phyloP scores from a whole-genome alignment of 352 stramenopile species.

The Pilasporangium apinafurcum region DNA sequence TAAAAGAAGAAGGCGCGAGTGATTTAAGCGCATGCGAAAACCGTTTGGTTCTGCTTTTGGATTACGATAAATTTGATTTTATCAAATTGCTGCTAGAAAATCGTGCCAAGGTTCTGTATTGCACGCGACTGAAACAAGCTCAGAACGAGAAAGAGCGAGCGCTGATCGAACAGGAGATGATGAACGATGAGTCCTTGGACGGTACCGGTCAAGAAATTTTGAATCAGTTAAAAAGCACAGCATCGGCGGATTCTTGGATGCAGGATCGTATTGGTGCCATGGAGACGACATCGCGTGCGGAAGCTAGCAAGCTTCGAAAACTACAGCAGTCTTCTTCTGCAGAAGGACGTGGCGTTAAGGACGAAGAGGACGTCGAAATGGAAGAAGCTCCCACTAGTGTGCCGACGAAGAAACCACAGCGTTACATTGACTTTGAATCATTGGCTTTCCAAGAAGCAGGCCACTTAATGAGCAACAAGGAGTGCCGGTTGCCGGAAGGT shows the following conservation, averaged over 20 bases:
- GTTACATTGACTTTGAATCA: slow-evolving; percentile 93
- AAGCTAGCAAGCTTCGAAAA: slow-evolving; percentile 79
- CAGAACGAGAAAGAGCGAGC: slow-evolving; percentile 89
- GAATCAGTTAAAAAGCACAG: slow-evolving; percentile 85
- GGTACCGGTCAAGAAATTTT: slow-evolving; percentile 89
- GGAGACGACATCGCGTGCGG: slow-evolving; percentile 73
- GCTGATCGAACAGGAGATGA: slow-evolving; percentile 89
- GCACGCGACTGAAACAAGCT: slow-evolving; percentile 95
- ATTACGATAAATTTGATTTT: slow-evolving; percentile 99
- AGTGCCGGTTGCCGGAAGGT: slow-evolving; percentile 93
- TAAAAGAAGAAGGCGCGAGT: slow-evolving; percentile 53
- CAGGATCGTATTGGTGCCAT: slow-evolving; percentile 87
- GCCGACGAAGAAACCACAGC: slow-evolving; percentile 52
- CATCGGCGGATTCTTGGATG: slow-evolving; percentile 92
- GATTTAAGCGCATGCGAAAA: slow-evolving; percentile 94
- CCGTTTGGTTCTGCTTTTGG: slow-evolving; percentile 94
- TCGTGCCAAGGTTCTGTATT: slow-evolving; percentile 94
- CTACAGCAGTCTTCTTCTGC: slow-evolving; percentile 47
- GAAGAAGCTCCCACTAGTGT: slow-evolving; percentile 19
- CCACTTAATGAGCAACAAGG: slow-evolving; percentile 98
- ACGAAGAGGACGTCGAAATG: slow-evolving; percentile 51
- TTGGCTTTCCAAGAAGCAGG: slow-evolving; percentile 94
- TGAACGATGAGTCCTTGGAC: slow-evolving; percentile 70
- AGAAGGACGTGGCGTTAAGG: slow-evolving; percentile 12
- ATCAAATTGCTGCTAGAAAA: slow-evolving; percentile 98